phyloP scores from a whole-genome alignment of 1,284 basidiomycete species.

The Leccinum ponderosum region DNA sequence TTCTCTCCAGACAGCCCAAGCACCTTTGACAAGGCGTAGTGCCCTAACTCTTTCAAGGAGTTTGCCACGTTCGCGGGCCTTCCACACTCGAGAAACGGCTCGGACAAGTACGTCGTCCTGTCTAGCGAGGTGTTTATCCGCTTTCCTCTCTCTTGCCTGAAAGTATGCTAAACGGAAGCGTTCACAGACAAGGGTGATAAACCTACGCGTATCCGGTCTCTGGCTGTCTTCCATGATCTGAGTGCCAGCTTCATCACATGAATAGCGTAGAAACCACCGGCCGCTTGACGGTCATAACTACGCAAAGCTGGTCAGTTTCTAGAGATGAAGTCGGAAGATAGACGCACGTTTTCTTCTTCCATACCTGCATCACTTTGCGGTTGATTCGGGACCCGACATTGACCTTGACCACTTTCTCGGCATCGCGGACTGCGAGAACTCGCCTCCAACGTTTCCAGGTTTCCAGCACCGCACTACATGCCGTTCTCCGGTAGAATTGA shows the following conservation, averaged over 20 bases:
- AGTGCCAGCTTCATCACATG: slow-evolving; percentile 47
- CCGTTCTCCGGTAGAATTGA: slow-evolving; percentile 38
- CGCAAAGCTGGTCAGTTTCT: slow-evolving; percentile 11
- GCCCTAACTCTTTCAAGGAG: slow-evolving; percentile 58
- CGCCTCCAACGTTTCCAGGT: slow-evolving; percentile 59
- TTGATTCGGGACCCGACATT: slow-evolving; percentile 49
- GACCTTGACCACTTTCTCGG: slow-evolving; percentile 45
- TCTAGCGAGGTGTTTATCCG: slow-evolving; percentile 55
- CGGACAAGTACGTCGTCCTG: slow-evolving; percentile 65
- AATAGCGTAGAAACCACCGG: slow-evolving; percentile 45
- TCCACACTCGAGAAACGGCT: slow-evolving; percentile 71
- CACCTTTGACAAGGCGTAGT: slow-evolving; percentile 45
- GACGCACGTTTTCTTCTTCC: slow-evolving; percentile 59
- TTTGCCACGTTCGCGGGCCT: slow-evolving; percentile 65
- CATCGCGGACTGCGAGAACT: slow-evolving; percentile 42
- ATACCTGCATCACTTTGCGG: slow-evolving; percentile 46
- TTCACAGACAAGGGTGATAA: not conserved
- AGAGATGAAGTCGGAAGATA: slow-evolving; percentile 3
- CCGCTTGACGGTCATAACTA: slow-evolving; percentile 47
- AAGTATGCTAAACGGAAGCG: slow-evolving; percentile 12
- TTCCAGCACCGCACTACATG: slow-evolving; percentile 38
- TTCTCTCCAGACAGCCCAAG: slow-evolving; percentile 56
- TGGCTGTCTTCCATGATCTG: slow-evolving; percentile 55
- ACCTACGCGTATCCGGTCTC: slow-evolving; percentile 53
- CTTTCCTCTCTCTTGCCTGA: slow-evolving; percentile 53